Evolutionary conservation across 345 rosid species (phyloP).

Genomic region (Pugionium dolabratum): DNA sequence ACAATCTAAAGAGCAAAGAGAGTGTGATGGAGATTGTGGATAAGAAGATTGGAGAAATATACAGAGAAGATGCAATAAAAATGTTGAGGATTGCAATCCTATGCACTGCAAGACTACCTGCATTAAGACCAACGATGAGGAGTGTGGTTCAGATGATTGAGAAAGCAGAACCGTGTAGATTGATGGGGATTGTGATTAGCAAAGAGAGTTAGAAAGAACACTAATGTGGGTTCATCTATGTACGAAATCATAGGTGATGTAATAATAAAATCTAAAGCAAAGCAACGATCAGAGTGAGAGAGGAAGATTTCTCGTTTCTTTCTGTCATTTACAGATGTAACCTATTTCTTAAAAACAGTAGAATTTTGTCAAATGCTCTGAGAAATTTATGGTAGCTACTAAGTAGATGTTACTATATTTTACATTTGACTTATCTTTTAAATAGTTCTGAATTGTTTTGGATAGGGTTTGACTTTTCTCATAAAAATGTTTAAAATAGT

Average conservation of each 20-base stretch:
- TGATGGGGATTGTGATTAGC: constrained; percentile 50
- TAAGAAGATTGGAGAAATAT: constrained; percentile 53
- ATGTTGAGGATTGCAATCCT: constrained; percentile 68
- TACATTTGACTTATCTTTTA: too few relatives aligned
- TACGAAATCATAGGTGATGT: too few relatives aligned
- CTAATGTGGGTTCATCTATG: background rate
- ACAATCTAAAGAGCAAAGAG: constrained; percentile 59
- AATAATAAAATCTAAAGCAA: too few relatives aligned
- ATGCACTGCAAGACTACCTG: constrained; percentile 64
- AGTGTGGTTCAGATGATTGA: constrained; percentile 84
- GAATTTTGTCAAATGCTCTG: too few relatives aligned
- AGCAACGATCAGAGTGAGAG: background rate
- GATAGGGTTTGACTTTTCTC: too few relatives aligned
- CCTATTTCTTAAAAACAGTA: too few relatives aligned
- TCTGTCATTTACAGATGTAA: too few relatives aligned
- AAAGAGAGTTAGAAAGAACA: constrained; percentile 36
- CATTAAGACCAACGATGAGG: constrained; percentile 77
- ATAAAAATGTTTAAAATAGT: too few relatives aligned
- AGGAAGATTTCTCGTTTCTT: too few relatives aligned
- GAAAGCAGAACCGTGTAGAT: constrained; percentile 71
- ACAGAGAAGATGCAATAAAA: constrained; percentile 64
- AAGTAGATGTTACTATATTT: too few relatives aligned
- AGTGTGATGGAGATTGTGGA: constrained; percentile 62
- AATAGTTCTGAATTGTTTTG: too few relatives aligned
- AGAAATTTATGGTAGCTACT: too few relatives aligned